Evolutionary conservation across 1,284 basidiomycete species (phyloP), one percentile per base, ranked within the genome.

Genomic region (Taiwanofungus camphoratus): DNA sequence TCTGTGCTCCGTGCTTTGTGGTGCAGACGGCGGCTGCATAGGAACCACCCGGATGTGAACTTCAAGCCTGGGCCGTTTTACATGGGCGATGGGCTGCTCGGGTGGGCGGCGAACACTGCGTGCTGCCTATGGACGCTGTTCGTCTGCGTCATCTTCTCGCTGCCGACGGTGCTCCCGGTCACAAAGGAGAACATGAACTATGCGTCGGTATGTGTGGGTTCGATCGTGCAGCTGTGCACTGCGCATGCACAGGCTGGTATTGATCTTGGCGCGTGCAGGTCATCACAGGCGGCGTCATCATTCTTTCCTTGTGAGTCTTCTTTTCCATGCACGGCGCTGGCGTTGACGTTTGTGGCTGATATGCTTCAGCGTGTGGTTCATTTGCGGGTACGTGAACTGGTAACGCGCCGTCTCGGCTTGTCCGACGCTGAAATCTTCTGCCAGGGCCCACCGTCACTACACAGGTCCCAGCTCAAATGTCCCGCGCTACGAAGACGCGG

Each of bases 41-140:
- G 75, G 45, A 73, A 84, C 49, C 91, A 94, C 57, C 90, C 91
- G 0, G 91, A 93, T 39, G 84, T 93, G 27, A 69, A 69, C 53
- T 92, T 89, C 71, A 82, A 82, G 59, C 89, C 90, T 1, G 91
- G 91, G n/a, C 91, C 91, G 15, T 93, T 91, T 67, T 87, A 81
- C 60, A 81, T 92, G 71, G 90, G 90, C 18, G 69, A 79, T 41
- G 88, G 87, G 0, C 53, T 70, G 46, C 60, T 91, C 16, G 87
- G 85, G 3, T 75, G 73, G 66, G 56, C 71, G 12, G 73, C 76
- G 52, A 91, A 92, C 57, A 48, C 71, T 16, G 73, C 73, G 39
- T 88, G 87, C 52, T 79, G 90, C 34, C 36, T 63, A 20, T 87
- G 83, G 84, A 83, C 81, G 36, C 46, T 76, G 19, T 86, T 87